Percentiles rank a stretch among this genome's conserved stretches.
Evolutionary conservation across 805 yeast species (phyloP).

Genomic region (Barnettozyma sucrosica): DNA sequence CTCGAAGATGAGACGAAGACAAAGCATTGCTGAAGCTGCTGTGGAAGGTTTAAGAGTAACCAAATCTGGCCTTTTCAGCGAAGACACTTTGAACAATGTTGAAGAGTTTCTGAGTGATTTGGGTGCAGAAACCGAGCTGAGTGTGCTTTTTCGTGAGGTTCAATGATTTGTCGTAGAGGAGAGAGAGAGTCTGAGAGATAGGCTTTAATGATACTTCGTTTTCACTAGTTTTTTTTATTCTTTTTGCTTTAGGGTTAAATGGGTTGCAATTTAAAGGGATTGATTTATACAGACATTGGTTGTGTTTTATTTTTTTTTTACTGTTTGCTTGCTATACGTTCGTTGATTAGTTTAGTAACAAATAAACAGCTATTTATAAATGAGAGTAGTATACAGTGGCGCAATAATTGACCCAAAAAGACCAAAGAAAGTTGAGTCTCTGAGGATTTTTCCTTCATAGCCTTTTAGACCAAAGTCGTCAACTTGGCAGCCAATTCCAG

Average conservation of each 20-base stretch:
- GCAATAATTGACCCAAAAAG: background rate
- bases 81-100: slow-evolving; percentile 65
- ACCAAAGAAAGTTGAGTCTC: background rate
- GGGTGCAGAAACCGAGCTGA: slow-evolving; percentile 37
- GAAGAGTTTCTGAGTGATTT: slow-evolving; percentile 60
- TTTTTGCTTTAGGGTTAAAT: background rate
- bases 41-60: slow-evolving; percentile 73
- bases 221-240: background rate
- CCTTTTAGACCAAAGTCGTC: slow-evolving; percentile 44
- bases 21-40: slow-evolving; percentile 68
- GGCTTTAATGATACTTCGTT: background rate
- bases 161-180: slow-evolving; percentile 3
- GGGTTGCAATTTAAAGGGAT: slow-evolving; percentile 1
- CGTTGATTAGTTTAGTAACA: background rate
- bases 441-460: background rate
- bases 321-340: background rate
- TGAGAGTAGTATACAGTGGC: background rate
- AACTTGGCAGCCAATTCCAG: slow-evolving; percentile 72
- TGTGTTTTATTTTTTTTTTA: background rate
- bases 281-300: slow-evolving; percentile 1
- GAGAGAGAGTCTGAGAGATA: too few relatives aligned
- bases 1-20: slow-evolving; percentile 46
- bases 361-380: background rate
- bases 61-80: slow-evolving; percentile 71
- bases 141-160: slow-evolving; percentile 30